Conservation (phyloP, 1,139 yeast species). For the Saccharomyces uvarum region DNA sequence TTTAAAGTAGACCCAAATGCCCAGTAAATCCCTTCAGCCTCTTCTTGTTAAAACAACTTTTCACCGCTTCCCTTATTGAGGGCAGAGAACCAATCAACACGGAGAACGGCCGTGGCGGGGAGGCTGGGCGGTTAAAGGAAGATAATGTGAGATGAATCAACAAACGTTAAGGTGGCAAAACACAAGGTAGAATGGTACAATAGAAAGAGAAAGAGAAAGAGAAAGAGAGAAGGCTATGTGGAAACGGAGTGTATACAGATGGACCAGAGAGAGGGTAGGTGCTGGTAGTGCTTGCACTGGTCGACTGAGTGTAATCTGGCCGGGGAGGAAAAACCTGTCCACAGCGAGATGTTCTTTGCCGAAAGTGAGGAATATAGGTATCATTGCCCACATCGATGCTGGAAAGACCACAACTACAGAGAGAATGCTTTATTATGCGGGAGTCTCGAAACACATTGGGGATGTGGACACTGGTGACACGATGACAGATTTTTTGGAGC, state of each 20-base stretch:
- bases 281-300: background rate
- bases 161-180: background rate
- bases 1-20: background rate
- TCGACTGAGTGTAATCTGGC: background rate
- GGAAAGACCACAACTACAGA: conserved; percentile 97
- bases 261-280: background rate
- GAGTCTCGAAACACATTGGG: conserved; percentile 73
- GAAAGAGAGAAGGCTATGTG: background rate
- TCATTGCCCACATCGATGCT: conserved; percentile 94
- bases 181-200: background rate
- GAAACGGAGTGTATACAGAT: background rate
- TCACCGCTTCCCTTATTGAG: background rate
- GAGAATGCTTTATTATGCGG: conserved; percentile 82
- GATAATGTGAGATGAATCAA: background rate
- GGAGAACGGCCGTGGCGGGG: background rate
- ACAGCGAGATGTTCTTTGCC: conserved; percentile 7
- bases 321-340: background rate
- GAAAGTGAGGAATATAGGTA: conserved; percentile 42
- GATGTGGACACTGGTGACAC: conserved; percentile 97
- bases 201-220: background rate
- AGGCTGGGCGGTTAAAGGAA: background rate
- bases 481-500: conserved; percentile 83
- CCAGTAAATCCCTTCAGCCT: background rate
- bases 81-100: background rate
- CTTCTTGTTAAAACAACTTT: background rate